Evolutionary conservation across 2,329 filamentous ascomycete genomes (phyloP).

Genomic region (Fusarium coicis): DNA sequence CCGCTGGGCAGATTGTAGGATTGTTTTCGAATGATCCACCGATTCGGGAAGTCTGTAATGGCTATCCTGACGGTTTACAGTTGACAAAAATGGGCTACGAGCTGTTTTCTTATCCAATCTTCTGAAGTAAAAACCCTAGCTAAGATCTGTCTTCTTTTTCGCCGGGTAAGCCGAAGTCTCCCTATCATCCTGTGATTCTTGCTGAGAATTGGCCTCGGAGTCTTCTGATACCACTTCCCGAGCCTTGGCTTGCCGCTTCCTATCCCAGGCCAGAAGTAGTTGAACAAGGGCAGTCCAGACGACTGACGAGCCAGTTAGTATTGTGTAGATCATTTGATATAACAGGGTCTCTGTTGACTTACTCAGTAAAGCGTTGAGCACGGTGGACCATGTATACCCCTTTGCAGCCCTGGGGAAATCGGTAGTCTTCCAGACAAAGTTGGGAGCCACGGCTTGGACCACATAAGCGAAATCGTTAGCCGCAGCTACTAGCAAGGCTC

Average conservation of each 20-base stretch:
- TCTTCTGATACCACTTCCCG: not conserved
- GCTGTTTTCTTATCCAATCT: too few relatives aligned
- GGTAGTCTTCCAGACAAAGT: constrained; percentile 6
- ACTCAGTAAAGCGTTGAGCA: constrained; percentile 2
- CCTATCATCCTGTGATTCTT: not conserved
- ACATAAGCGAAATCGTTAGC: constrained; percentile 30
- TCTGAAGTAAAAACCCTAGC: not conserved
- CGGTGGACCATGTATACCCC: not conserved
- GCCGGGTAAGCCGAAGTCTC: rapidly evolving
- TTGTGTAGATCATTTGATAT: rapidly evolving
- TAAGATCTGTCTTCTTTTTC: not conserved
- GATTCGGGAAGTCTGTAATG: too few relatives aligned
- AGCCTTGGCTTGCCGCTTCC: not conserved
- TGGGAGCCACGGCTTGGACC: constrained; percentile 28
- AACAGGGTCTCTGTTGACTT: not conserved
- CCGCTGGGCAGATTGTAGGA: not conserved
- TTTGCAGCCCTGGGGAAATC: not conserved
- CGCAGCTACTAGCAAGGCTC: constrained; percentile 25
- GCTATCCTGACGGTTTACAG: not conserved
- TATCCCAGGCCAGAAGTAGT: not conserved
- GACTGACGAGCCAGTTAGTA: not conserved
- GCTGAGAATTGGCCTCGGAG: not conserved
- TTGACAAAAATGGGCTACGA: not conserved
- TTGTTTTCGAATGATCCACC: not conserved
- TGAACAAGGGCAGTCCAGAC: not conserved